Evolutionary conservation across 2,329 filamentous ascomycete genomes (phyloP).

Genomic region (Colletotrichum tamarilloi): DNA sequence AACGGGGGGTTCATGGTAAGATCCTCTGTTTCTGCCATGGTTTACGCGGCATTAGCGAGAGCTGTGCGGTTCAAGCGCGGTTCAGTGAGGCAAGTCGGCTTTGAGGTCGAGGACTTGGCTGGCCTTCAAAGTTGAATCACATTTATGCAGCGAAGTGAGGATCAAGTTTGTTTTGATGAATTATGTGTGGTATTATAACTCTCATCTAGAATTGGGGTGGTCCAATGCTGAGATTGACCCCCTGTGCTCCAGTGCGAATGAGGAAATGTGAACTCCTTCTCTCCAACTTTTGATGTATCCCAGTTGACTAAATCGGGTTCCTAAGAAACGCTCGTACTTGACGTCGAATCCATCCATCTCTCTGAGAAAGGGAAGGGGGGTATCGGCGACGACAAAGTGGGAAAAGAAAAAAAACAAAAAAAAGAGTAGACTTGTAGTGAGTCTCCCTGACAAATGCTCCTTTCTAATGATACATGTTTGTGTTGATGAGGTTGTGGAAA

Average conservation of each 20-base stretch:
- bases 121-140: not conserved
- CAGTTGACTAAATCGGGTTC: not conserved
- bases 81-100: too few relatives aligned
- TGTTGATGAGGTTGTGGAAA: not conserved
- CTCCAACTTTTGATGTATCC: slow-evolving; percentile 9
- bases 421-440: not conserved
- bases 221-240: not conserved
- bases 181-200: slow-evolving; percentile 29
- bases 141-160: not conserved
- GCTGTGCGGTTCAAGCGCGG: too few relatives aligned
- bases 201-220: slow-evolving; percentile 6
- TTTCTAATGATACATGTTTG: slow-evolving; percentile 27
- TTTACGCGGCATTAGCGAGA: not conserved
- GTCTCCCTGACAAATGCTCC: slow-evolving; percentile 6
- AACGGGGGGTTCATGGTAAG: not conserved
- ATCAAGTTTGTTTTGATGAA: not conserved
- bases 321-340: slow-evolving; percentile 30
- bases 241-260: not conserved
- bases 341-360: slow-evolving; percentile 35
- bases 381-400: slow-evolving; percentile 37
- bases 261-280: slow-evolving; percentile 1
- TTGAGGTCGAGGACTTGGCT: too few relatives aligned
- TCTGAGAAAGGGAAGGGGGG: slow-evolving; percentile 35
- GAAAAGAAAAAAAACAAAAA: slow-evolving; percentile 1
- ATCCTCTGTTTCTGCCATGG: not conserved